Percentiles rank a stretch among this genome's conserved stretches.
phyloP scores from a whole-genome alignment of 2,329 filamentous ascomycete genomes.

The Colletotrichum aenigma region DNA sequence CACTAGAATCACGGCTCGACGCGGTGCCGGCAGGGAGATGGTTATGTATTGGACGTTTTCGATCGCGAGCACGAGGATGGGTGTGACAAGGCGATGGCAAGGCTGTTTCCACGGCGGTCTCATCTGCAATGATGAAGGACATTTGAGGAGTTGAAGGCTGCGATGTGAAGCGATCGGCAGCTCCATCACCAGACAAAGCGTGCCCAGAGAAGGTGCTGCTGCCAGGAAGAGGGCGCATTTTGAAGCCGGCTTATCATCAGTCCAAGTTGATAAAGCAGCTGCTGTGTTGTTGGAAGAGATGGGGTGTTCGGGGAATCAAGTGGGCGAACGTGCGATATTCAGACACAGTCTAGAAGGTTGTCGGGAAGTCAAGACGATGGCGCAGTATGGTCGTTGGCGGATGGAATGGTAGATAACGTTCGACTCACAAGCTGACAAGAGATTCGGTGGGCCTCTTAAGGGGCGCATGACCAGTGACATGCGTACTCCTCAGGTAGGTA shows the following conservation, averaged over 20 bases:
- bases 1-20: neutral
- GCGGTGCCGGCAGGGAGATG: neutral
- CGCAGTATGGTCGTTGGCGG: neutral
- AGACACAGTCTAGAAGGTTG: neutral
- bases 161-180: constrained; percentile 1
- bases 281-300: neutral
- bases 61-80: constrained; percentile 31
- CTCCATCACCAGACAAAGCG: neutral
- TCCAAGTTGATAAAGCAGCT: neutral
- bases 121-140: constrained; percentile 57
- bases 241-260: constrained; percentile 1
- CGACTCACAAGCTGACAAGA: neutral
- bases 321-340: neutral
- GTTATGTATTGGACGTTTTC: constrained; percentile 28
- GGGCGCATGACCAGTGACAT: neutral
- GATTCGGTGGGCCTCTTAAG: neutral
- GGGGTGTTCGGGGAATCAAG: neutral
- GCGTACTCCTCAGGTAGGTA: neutral
- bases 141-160: constrained; percentile 45
- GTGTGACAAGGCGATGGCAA: constrained; percentile 29
- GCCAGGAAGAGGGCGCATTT: constrained; percentile 51
- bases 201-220: constrained; percentile 42
- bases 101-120: constrained; percentile 49
- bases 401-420: neutral
- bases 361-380: neutral